These are phyloP conservation scores for Corchorus olitorius DNA, from an alignment of 345 rosid genomes.

Conservation along the genomic window DNA sequence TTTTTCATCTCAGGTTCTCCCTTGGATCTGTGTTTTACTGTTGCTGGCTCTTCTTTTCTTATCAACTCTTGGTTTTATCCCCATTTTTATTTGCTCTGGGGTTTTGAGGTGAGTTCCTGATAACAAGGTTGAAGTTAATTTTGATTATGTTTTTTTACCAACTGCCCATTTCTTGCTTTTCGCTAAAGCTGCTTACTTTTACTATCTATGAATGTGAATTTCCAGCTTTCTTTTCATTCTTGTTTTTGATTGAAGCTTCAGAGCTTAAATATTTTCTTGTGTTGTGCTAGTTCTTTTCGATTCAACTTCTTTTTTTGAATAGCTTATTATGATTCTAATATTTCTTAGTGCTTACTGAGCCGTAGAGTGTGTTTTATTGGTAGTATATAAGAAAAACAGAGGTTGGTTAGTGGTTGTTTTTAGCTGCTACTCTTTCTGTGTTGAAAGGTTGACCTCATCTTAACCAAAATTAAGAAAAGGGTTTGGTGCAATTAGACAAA, in stretches of 20 bases:
- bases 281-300: background rate
- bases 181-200: background rate
- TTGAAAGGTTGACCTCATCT: background rate
- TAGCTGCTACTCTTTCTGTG: background rate
- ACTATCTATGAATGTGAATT: background rate
- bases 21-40: background rate
- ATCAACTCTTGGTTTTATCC: background rate
- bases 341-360: background rate
- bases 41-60: background rate
- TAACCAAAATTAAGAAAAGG: background rate
- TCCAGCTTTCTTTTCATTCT: background rate
- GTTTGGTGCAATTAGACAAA: background rate
- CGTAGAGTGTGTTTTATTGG: background rate
- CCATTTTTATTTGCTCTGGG: background rate
- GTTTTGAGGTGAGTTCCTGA: constrained; percentile 5
- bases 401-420: background rate
- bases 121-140: background rate
- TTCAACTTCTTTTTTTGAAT: background rate
- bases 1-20: constrained; percentile 2
- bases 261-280: background rate
- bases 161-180: background rate
- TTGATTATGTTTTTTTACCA: background rate
- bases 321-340: constrained; percentile 1
- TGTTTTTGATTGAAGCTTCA: background rate
- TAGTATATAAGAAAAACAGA: background rate